Evolutionary conservation across 371 early-diverging fungal genomes (phyloP).

Genomic region (Syncephalastrum racemosum): DNA sequence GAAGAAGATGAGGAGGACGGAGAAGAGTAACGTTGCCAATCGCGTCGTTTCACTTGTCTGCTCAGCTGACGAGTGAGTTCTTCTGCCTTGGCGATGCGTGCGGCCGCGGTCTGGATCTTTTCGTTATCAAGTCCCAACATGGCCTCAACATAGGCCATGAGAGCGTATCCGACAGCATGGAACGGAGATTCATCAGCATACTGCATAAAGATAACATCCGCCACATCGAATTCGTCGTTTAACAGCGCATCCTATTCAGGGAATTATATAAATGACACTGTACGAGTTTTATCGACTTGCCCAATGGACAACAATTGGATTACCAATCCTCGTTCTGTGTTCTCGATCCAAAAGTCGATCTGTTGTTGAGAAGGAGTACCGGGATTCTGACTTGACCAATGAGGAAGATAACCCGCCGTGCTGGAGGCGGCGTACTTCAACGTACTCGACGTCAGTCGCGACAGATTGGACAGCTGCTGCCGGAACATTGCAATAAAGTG

Average conservation of each 20-base stretch:
- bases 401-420: conserved; percentile 26
- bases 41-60: conserved; percentile 27
- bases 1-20: no score
- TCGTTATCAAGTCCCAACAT: conserved; percentile 44
- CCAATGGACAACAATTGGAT: conserved; percentile 1
- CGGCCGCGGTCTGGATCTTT: conserved; percentile 40
- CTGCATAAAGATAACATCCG: conserved; percentile 36
- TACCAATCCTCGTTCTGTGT: conserved; percentile 51
- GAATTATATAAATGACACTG: neutral
- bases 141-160: conserved; percentile 53
- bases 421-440: conserved; percentile 41
- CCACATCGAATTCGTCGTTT: conserved; percentile 46
- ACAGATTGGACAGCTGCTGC: conserved; percentile 35
- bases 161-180: conserved; percentile 49
- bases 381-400: conserved; percentile 22
- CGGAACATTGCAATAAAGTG: conserved; percentile 28
- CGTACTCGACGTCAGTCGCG: conserved; percentile 38
- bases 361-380: conserved; percentile 29
- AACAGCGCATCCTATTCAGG: conserved; percentile 42
- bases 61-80: conserved; percentile 30
- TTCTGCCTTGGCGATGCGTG: conserved; percentile 42
- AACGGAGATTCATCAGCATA: conserved; percentile 46
- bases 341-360: conserved; percentile 42
- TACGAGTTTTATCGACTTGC: neutral
- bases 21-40: conserved; percentile 13